Base-by-base conservation (phyloP, 2,329 filamentous ascomycete genomes). In the Xylaria sp. region DNA sequence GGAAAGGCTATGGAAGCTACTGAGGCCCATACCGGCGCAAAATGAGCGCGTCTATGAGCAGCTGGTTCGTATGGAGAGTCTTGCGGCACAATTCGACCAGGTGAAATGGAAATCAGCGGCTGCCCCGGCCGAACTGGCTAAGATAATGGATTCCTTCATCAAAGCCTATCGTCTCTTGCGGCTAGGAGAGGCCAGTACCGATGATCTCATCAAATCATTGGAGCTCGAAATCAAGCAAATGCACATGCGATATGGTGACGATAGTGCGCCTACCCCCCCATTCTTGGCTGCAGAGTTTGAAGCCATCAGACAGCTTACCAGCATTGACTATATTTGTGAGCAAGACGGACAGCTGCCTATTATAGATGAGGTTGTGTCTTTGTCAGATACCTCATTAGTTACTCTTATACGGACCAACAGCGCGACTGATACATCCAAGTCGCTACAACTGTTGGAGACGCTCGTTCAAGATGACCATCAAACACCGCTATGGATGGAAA, bases 1-100 rank as follows among this genome's bases (percentile, higher is more conserved):
- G 92, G 92, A 96, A 76, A 79, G 83, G 9, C 84, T 97, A 5
- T 97, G 94, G 95, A 87, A 88, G 51, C 76, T 84, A 1, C 88
- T 97, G 76, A 88, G 92, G 63, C 93, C 94, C 0, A 79, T 82
- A 12, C 85, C 89, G 4, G 83, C 90, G 25, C 80, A 84, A 1
- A 83, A 84, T 20, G 78, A 81, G 28, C 74, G 77, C 3, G 81
- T 83, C 0, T 79, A 90, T 51, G 78, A 83, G 34, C 84, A 83
- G 44, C 81, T 86, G 7, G 70, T 82, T 13, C 82, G 85, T 46
- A 82, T 92, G 74, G 86, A 90, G 71, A 81, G 81, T 12, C 81
- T 92, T 4, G 89, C 88, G 1, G 78, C 78, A 1, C 83, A 88
- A 59, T 91, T 92, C 66, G 90, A 92, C 77, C 77, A 81, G 39